Percentiles rank a stretch among this genome's conserved stretches.
These are phyloP conservation scores for Ustilago trichophora DNA, from an alignment of 1,284 basidiomycete genomes.

Conservation along the genomic window DNA sequence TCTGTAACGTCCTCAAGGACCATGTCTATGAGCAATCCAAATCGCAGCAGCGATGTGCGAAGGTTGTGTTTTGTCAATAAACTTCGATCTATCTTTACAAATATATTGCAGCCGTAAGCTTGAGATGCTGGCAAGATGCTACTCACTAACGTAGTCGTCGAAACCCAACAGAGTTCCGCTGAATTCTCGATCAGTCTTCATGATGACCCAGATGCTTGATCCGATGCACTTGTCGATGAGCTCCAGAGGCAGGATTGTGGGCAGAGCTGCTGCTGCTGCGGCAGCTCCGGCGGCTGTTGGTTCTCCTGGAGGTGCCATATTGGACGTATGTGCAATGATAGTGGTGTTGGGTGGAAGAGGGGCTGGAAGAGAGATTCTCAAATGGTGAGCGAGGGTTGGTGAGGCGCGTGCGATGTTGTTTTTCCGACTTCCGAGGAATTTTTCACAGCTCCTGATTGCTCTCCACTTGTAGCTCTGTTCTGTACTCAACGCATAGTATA, in stretches of 20 bases:
- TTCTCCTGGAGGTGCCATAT: constrained; percentile 48
- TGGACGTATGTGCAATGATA: background rate
- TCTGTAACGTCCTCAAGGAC: constrained; percentile 96
- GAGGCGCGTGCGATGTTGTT: background rate
- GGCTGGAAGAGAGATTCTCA: background rate
- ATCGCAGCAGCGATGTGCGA: too few species aligned
- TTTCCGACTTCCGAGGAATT: constrained; percentile 14
- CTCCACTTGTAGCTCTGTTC: constrained; percentile 7
- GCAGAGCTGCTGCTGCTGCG: constrained; percentile 37
- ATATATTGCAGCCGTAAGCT: too few species aligned
- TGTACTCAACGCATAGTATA: too few species aligned
- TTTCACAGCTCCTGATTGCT: too few species aligned
- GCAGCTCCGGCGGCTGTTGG: constrained; percentile 35
- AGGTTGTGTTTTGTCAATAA: too few species aligned
- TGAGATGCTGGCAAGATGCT: too few species aligned
- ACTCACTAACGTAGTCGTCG: constrained; percentile 99
- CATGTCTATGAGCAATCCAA: constrained; percentile 77
- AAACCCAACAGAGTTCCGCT: constrained; percentile 95
- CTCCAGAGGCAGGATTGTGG: constrained; percentile 64
- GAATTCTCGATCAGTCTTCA: constrained; percentile 67
- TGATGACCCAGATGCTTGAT: constrained; percentile 66
- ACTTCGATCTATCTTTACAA: too few species aligned
- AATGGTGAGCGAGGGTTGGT: too few species aligned
- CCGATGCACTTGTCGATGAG: constrained; percentile 67
- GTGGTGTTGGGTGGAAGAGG: background rate